Percentiles rank a stretch among this genome's conserved stretches.
Conservation (phyloP, 1,284 basidiomycete genomes). For the Mycena citricolor region DNA sequence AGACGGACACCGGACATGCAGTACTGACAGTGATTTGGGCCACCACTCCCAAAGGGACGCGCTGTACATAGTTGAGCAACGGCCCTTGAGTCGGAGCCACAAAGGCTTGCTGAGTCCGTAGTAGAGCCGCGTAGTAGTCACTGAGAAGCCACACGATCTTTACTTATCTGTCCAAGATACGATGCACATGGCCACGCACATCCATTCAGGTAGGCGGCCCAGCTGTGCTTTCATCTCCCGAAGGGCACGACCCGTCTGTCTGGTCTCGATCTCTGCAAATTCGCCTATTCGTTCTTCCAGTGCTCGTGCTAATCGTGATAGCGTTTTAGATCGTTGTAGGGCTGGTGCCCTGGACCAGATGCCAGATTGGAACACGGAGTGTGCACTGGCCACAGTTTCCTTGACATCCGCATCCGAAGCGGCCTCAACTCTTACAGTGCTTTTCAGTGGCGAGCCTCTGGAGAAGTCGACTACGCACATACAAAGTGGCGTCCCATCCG, state of each 20-base stretch:
- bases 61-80: conserved; percentile 73
- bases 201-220: conserved; percentile 74
- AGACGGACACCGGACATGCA: not conserved
- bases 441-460: not conserved
- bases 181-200: conserved; percentile 50
- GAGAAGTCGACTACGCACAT: conserved; percentile 42
- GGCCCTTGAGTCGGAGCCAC: conserved; percentile 79
- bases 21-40: conserved; percentile 73
- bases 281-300: conserved; percentile 57
- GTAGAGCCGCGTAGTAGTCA: conserved; percentile 72
- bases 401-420: conserved; percentile 46
- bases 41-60: conserved; percentile 79
- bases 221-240: conserved; percentile 79
- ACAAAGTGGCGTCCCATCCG: conserved; percentile 59
- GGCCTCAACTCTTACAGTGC: conserved; percentile 32
- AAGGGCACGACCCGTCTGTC: conserved; percentile 75
- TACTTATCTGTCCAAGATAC: conserved; percentile 5
- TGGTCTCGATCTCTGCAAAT: conserved; percentile 65
- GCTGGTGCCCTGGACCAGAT: conserved; percentile 65
- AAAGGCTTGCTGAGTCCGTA: conserved; percentile 66
- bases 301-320: conserved; percentile 61
- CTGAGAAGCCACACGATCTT: conserved; percentile 36
- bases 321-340: conserved; percentile 59
- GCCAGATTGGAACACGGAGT: conserved; percentile 60
- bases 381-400: conserved; percentile 51